These are phyloP conservation scores for Coprinopsis cinerea DNA, from an alignment of 768 basidiomycete genomes.

Conservation along the genomic window DNA sequence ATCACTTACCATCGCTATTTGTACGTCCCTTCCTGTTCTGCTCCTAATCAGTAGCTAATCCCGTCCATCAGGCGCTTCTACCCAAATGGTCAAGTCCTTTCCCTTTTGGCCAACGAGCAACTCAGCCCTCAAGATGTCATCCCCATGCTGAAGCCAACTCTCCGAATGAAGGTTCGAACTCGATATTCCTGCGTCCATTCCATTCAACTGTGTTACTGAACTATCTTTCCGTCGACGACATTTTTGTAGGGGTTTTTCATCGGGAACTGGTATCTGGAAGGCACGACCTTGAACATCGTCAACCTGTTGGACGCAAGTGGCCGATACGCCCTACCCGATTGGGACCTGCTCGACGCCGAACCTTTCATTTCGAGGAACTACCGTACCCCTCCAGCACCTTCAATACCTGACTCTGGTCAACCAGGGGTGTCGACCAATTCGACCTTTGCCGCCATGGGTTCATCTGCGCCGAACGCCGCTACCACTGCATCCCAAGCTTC, in stretches of 20 bases:
- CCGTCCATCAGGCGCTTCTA: slow-evolving; percentile 64
- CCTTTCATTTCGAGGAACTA: no score
- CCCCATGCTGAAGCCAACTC: slow-evolving; percentile 64
- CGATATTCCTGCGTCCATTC: neutral
- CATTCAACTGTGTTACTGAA: neutral
- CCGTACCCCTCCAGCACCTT: neutral
- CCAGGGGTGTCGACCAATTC: no score
- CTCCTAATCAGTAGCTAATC: neutral
- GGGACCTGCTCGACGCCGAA: neutral
- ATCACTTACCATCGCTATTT: slow-evolving; percentile 93
- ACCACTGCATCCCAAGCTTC: slow-evolving; percentile 20
- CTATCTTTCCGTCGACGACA: neutral
- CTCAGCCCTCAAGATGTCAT: slow-evolving; percentile 64
- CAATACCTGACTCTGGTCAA: neutral
- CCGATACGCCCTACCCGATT: slow-evolving; percentile 16
- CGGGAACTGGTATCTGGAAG: slow-evolving; percentile 68
- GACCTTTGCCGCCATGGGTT: neutral
- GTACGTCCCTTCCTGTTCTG: slow-evolving; percentile 33
- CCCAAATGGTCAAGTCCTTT: slow-evolving; percentile 80
- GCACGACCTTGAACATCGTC: slow-evolving; percentile 51
- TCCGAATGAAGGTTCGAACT: slow-evolving; percentile 65
- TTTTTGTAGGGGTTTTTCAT: slow-evolving; percentile 56
- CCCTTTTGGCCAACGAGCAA: slow-evolving; percentile 80
- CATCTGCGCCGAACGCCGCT: neutral
- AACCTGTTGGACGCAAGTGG: slow-evolving; percentile 59